Percentiles rank a stretch among this genome's conserved stretches.
phyloP scores from a whole-genome alignment of 2,329 filamentous ascomycete genomes.

The Cladosporium sp. region DNA sequence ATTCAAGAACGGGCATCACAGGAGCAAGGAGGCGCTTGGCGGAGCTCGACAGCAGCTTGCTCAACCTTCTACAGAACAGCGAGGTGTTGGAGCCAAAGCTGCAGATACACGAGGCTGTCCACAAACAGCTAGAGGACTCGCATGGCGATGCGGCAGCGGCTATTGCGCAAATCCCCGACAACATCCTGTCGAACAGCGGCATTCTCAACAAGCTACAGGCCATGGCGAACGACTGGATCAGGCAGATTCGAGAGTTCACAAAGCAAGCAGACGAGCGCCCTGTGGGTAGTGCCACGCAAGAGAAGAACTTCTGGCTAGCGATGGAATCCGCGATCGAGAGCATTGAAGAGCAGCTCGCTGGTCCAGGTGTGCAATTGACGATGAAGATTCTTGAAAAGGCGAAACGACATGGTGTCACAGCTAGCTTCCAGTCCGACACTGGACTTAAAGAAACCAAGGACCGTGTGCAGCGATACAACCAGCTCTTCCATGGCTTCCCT shows the following conservation, averaged over 20 bases:
- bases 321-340: conserved; percentile 93
- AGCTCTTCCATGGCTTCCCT: conserved; percentile 97
- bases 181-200: conserved; percentile 78
- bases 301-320: conserved; percentile 98
- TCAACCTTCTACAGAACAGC: conserved; percentile 94
- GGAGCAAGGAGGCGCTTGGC: conserved; percentile 97
- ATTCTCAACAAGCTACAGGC: conserved; percentile 93
- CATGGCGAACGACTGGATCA: conserved; percentile 97
- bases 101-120: conserved; percentile 83
- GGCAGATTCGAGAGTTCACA: conserved; percentile 94
- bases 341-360: conserved; percentile 82
- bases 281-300: conserved; percentile 80
- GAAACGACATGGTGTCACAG: conserved; percentile 95
- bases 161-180: conserved; percentile 70
- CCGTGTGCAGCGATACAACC: conserved; percentile 96
- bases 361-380: conserved; percentile 84
- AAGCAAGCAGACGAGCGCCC: conserved; percentile 84
- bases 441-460: conserved; percentile 95
- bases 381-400: conserved; percentile 94
- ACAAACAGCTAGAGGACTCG: conserved; percentile 73
- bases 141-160: conserved; percentile 63
- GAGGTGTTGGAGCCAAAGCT: conserved; percentile 92
- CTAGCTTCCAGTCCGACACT: conserved; percentile 95
- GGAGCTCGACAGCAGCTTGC: conserved; percentile 83
- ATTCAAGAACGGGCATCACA: conserved; percentile 90